Evolutionary conservation across 176 grass and related monocot species (phyloP).

Genomic region (Raddia distichophylla): DNA sequence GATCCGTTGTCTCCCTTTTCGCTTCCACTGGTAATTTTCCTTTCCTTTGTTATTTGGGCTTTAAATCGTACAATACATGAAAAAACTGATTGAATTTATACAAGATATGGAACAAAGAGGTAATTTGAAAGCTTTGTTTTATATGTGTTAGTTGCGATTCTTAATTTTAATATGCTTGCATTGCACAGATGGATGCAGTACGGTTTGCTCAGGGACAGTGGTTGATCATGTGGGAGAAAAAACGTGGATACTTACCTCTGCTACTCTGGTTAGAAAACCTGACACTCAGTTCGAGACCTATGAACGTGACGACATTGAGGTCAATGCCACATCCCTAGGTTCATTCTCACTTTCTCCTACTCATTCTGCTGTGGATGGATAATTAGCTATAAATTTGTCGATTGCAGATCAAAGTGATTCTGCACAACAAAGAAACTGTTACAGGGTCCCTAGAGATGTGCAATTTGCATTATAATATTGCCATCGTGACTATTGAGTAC

Average conservation of each 20-base stretch:
- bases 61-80: background rate
- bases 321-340: background rate
- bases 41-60: background rate
- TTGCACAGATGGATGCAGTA: constrained; percentile 8
- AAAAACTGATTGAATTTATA: background rate
- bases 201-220: constrained; percentile 6
- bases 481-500: constrained; percentile 15
- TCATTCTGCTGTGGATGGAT: background rate
- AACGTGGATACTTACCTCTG: constrained; percentile 34
- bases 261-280: constrained; percentile 13
- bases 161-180: background rate
- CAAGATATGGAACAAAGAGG: background rate
- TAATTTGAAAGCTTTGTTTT: background rate
- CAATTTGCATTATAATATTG: constrained; percentile 29
- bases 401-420: constrained; percentile 23
- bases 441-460: background rate
- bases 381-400: background rate
- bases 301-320: constrained; percentile 4
- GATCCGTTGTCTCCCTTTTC: constrained; percentile 4
- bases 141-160: background rate
- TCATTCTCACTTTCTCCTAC: background rate
- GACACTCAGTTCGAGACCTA: background rate
- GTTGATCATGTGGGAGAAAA: constrained; percentile 20
- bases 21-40: background rate
- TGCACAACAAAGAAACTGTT: constrained; percentile 9